Base-by-base conservation (phyloP, 2,329 filamentous ascomycete species). In the Calonectria pseudoreteaudii region DNA sequence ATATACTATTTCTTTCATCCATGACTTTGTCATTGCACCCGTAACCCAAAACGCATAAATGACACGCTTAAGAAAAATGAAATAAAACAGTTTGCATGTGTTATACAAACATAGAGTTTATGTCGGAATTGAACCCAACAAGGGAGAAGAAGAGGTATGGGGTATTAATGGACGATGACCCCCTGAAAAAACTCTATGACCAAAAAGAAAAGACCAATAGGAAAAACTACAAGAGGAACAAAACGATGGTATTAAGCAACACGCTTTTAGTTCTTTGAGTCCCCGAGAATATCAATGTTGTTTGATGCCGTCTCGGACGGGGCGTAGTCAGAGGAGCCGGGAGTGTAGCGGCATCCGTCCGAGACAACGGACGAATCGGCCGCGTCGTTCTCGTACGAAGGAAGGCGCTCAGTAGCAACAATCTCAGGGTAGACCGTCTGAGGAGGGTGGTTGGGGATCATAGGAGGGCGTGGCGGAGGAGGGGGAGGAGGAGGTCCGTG, bases 331-430 rank as follows among this genome's bases (percentile, higher is more conserved):
- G 78, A 78, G 56, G 80, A 80, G 49, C 82, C 82, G 4, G 86
- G 85, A 4, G 81, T 82, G 74, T 85, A 86, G 71, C 84, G 81
- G 77, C 86, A 86, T 26, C 87, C 87, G 71, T 88, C 86, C 1
- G 84, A 81, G n/a, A 88, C 83, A 34, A 87, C 80, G 2, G 82
- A 82, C 23, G 84, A 83, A 56, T 82, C 76, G 38, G 74, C 76
- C 44, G 77, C 68, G 64, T 81, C 82, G 30, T 78, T 80, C 26
- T 87, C 84, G 75, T 88, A 88, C 0, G 87, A 82, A 0, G 87
- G 87, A 9, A 87, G 83, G 41, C 80, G 80, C 72, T 87, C 86
- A 41, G 84, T 82, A 1, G 60, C 66, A 14, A 75, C 62, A 60
- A 75, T 80, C 20, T 66, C 65, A 1, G 76, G 76, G 77, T 81